Percentiles rank a stretch among this genome's conserved stretches.
Evolutionary conservation across 345 rosid genomes (phyloP).

Genomic region (Cardamine resedifolia): DNA sequence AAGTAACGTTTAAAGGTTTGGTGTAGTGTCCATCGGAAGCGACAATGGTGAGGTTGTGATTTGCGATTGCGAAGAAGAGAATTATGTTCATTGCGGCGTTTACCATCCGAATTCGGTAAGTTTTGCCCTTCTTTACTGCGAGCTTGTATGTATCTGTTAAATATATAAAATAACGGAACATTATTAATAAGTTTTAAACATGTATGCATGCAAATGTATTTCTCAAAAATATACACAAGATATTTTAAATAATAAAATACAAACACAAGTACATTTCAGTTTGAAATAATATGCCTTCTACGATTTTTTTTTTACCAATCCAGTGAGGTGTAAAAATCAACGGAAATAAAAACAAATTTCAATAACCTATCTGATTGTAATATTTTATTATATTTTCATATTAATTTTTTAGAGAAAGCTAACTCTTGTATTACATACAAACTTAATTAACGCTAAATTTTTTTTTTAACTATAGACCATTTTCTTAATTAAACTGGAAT

Average conservation of each 20-base stretch:
- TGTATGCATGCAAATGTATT: neutral
- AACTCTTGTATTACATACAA: neutral
- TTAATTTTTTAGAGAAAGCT: neutral
- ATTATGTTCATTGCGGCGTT: slow-evolving; percentile 46
- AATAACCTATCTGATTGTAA: neutral
- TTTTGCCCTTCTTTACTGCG: slow-evolving; percentile 41
- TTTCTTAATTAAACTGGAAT: no score
- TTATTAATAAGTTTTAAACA: neutral
- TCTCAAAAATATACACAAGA: neutral
- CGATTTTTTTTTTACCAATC: neutral
- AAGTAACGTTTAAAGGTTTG: slow-evolving; percentile 41
- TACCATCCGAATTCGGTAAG: slow-evolving; percentile 48
- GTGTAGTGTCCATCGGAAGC: slow-evolving; percentile 52
- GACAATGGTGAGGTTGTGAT: slow-evolving; percentile 46
- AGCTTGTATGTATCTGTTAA: slow-evolving; percentile 42
- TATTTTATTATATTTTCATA: neutral
- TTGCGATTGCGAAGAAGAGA: slow-evolving; percentile 43
- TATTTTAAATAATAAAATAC: neutral
- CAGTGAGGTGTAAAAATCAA: neutral
- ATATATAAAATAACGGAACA: neutral
- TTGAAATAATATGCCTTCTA: neutral
- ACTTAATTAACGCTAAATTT: neutral
- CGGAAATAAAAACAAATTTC: neutral
- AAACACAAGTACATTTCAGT: neutral
- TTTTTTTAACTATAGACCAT: neutral